phyloP scores from a whole-genome alignment of 495 filamentous ascomycete species.

The Aspergillus funiculosus region DNA sequence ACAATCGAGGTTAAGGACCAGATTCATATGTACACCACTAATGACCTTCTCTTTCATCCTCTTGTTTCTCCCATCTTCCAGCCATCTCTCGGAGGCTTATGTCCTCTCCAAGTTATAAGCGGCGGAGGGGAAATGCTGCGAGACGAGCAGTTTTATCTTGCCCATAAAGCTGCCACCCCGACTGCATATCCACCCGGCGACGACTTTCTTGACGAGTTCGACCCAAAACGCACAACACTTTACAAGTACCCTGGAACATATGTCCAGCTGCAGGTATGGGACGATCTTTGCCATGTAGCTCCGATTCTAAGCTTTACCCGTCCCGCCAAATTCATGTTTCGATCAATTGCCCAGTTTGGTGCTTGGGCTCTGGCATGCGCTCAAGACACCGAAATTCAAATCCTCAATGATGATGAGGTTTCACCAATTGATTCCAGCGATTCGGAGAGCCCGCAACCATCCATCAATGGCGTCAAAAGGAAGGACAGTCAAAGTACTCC shows the following conservation, averaged over 20 bases:
- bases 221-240: slow-evolving; percentile 48
- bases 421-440: slow-evolving; percentile 64
- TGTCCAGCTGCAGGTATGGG: slow-evolving; percentile 96
- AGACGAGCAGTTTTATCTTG: slow-evolving; percentile 92
- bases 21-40: slow-evolving; percentile 91
- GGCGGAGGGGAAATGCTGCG: slow-evolving; percentile 84
- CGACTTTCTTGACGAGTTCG: slow-evolving; percentile 57
- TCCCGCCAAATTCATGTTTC: slow-evolving; percentile 94
- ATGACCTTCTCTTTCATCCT: slow-evolving; percentile 78
- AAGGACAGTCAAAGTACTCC: slow-evolving; percentile 3
- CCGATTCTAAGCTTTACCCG: slow-evolving; percentile 85
- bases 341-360: slow-evolving; percentile 83
- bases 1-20: slow-evolving; percentile 78
- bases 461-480: slow-evolving; percentile 21
- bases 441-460: slow-evolving; percentile 31
- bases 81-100: slow-evolving; percentile 79
- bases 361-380: slow-evolving; percentile 83
- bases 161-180: slow-evolving; percentile 88
- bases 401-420: slow-evolving; percentile 69
- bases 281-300: slow-evolving; percentile 86
- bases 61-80: slow-evolving; percentile 85
- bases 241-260: slow-evolving; percentile 71
- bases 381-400: slow-evolving; percentile 71
- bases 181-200: slow-evolving; percentile 64
- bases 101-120: slow-evolving; percentile 76